phyloP scores from a whole-genome alignment of 2,329 filamentous ascomycete genomes.

The Xylaria sp. region DNA sequence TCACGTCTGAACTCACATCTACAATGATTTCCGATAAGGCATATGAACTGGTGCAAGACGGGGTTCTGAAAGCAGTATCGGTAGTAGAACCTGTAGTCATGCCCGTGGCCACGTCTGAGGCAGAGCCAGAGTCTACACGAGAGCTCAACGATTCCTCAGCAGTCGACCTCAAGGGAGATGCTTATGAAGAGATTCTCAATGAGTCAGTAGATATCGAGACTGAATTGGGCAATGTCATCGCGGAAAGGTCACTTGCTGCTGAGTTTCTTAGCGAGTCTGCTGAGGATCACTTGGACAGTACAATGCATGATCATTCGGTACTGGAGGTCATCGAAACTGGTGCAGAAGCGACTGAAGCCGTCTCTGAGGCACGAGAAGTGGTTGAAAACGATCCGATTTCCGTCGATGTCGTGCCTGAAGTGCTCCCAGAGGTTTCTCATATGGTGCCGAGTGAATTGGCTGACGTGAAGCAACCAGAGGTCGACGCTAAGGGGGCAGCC shows the following conservation, averaged over 20 bases:
- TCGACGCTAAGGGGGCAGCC: background rate
- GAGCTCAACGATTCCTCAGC: background rate
- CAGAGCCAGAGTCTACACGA: constrained; percentile 2
- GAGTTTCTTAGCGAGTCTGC: constrained; percentile 1
- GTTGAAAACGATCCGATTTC: background rate
- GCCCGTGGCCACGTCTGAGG: background rate
- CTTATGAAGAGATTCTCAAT: constrained; percentile 7
- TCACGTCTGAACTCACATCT: too few relatives aligned
- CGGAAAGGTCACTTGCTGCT: constrained; percentile 1
- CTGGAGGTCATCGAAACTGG: constrained; percentile 1
- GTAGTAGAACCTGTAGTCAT: background rate
- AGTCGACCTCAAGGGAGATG: constrained; percentile 1
- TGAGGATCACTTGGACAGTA: background rate
- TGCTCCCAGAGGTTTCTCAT: constrained; percentile 8
- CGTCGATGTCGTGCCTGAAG: background rate
- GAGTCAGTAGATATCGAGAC: constrained; percentile 8
- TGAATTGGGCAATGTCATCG: background rate
- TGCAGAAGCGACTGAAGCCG: background rate
- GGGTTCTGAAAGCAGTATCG: too few relatives aligned
- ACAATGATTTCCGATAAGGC: too few relatives aligned
- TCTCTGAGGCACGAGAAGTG: background rate
- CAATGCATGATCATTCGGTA: constrained; percentile 5
- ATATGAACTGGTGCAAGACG: too few relatives aligned
- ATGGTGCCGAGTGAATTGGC: background rate
- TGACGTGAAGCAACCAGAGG: constrained; percentile 6